Percentiles rank a stretch among this genome's conserved stretches.
Conservation (phyloP, 495 filamentous ascomycete species). For the Pyrenula massariospora region DNA sequence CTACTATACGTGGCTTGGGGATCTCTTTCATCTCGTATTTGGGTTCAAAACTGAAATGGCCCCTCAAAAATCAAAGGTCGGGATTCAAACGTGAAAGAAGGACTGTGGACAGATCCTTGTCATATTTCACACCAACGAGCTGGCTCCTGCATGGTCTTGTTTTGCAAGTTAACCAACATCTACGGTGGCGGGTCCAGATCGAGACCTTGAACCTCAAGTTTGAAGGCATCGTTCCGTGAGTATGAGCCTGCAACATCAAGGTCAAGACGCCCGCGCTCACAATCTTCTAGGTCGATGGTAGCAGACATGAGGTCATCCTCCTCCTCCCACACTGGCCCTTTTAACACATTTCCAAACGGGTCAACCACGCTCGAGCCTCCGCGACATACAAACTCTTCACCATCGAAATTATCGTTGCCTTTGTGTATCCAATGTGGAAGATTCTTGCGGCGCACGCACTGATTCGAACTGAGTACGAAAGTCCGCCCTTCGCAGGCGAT, state of each 20-base stretch:
- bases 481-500: constrained; percentile 70
- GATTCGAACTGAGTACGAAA: constrained; percentile 81
- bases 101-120: no score
- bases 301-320: constrained; percentile 37
- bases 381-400: constrained; percentile 41
- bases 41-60: constrained; percentile 71
- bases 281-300: constrained; percentile 52
- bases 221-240: constrained; percentile 73
- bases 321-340: constrained; percentile 77
- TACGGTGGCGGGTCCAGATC: constrained; percentile 65
- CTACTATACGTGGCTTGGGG: constrained; percentile 61
- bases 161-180: background rate
- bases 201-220: constrained; percentile 61
- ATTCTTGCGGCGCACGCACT: constrained; percentile 53
- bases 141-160: no score
- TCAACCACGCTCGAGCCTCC: constrained; percentile 78
- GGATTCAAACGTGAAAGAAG: constrained; percentile 27
- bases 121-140: no score
- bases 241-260: constrained; percentile 69
- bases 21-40: constrained; percentile 76
- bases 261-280: constrained; percentile 48
- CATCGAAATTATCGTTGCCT: background rate
- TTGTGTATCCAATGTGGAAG: constrained; percentile 43
- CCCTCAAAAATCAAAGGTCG: constrained; percentile 37
- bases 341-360: constrained; percentile 65